Base-by-base conservation (phyloP, 1,139 yeast species). In the Pichia cactophila region DNA sequence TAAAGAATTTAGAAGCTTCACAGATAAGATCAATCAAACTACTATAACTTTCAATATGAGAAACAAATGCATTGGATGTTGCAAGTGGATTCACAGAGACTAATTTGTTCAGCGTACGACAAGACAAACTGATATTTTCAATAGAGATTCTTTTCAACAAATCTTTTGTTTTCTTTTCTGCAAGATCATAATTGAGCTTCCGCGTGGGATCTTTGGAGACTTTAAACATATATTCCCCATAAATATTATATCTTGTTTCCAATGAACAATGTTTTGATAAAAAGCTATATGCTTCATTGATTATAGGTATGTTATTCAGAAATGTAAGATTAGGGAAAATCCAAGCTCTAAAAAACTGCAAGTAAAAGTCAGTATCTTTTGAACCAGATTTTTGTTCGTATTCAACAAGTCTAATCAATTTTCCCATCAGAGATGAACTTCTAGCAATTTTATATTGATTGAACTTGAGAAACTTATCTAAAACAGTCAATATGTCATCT, bases 41-140 rank as follows among this genome's bases (percentile, higher is more conserved):
- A 62, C 86, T 96, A 62, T 92, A 94, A 69, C 95, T 88, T 64
- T 94, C 98, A 53, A 92, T 81, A 60, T 83, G 90, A 50, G 77
- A 79, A 29, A 84, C 70, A 40, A 83, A 73, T 1, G 85, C 77
- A 40, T 74, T 66, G 37, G 85, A 77, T 33, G 94, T 80, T 1
- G 96, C 87, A 31, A 92, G 64, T 1, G 98, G 98, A 61, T 89
- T 89, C n/a, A 86, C 72, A 54, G 83, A 83, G 0, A 96, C 86
- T 36, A 92, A 70, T 50, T 81, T 74, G 55, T 95, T 75, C 78
- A 86, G 85, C 78, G 87, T 83, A 26, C 81, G 80, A 38, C 77
- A 74, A 2, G 86, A 84, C 3, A 41, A 17, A n/a, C 44, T 42
- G n/a, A 55, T 47, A 56, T 88, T 90, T 54, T 87, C 92, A 52